A percentile compares a stretch with the other conserved stretches of the same genome.
These are phyloP conservation scores for Aspergillus persii DNA, from an alignment of 2,329 filamentous ascomycete genomes.

Conservation along the genomic window DNA sequence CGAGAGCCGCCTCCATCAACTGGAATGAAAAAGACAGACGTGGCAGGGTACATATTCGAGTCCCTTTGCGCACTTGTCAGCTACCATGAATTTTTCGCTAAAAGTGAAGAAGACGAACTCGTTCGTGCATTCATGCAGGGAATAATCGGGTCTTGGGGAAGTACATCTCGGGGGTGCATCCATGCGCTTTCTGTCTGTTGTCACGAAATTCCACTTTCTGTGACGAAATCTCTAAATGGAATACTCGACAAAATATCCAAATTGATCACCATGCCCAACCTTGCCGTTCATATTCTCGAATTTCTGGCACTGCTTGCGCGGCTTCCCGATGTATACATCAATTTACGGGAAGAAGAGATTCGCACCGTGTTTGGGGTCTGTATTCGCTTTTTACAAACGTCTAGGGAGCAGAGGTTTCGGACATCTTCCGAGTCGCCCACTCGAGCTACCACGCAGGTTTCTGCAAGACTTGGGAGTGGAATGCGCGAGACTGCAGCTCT, in stretches of 20 bases:
- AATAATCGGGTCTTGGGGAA: constrained; percentile 73
- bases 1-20: constrained; percentile 77
- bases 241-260: constrained; percentile 92
- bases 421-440: constrained; percentile 31
- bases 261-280: constrained; percentile 88
- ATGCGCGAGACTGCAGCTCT: constrained; percentile 41
- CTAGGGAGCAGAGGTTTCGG: constrained; percentile 58
- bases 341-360: constrained; percentile 88
- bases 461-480: constrained; percentile 43
- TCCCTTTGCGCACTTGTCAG: constrained; percentile 83
- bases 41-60: constrained; percentile 85
- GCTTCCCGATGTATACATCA: constrained; percentile 78
- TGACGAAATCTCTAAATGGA: constrained; percentile 78
- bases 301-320: constrained; percentile 89
- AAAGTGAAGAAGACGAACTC: constrained; percentile 83
- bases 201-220: constrained; percentile 85
- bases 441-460: constrained; percentile 33
- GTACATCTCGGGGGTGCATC: constrained; percentile 87
- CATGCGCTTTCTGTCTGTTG: constrained; percentile 93
- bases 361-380: constrained; percentile 94
- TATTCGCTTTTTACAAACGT: constrained; percentile 87
- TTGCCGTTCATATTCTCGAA: constrained; percentile 92
- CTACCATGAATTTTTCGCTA: constrained; percentile 82
- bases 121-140: constrained; percentile 83
- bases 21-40: constrained; percentile 79